Base-by-base conservation (phyloP, 768 basidiomycete species). In the Boletus coccyginus region DNA sequence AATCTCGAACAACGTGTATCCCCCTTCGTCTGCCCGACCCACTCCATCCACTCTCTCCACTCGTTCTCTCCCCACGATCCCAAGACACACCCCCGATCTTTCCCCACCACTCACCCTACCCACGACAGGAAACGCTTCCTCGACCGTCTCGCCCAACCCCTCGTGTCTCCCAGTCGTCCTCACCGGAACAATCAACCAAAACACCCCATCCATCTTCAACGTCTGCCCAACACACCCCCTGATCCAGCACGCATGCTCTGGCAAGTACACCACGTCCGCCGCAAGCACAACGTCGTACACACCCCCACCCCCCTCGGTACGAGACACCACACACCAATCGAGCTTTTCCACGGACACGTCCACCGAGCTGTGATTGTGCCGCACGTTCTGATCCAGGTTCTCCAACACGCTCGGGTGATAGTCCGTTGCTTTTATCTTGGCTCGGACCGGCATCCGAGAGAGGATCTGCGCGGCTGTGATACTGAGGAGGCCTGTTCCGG, bases 401-500 rank as follows among this genome's bases (percentile, higher is more conserved):
- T 73, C 70, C 13, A 94, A 77, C 3, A 92, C 90, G n/a, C 79
- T 78, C 0, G 84, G 81, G 66, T 93, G 90, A 61, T 83, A 92
- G 65, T 94, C 92, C 10, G 88, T 91, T 14, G 90, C 87, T 21
- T 85, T 70, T 52, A 92, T 75, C 7, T 63, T 52, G 1, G 73
- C 64, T 8, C 27, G 27, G 8, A 40, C 40, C 6, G 24, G 9
- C 46, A 32, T 57, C 55, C 55, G 61, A 9, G 53, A 63, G 10
- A 82, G 67, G 3, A 86, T 63, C 62, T 80, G 84, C 2, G 83
- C 81, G 2, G 78, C 74, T 12, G 82, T 77, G 59, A 94, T 86
- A 60, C 89, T 89, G n/a, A 93, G 78, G 52, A 93, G 73, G 5
- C 92, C 92, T 0, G 92, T 94, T 4, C 92, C 92, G 0, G 90